Percentiles rank a stretch among this genome's conserved stretches.
phyloP scores from a whole-genome alignment of 163 green algal genomes.

The Chlamydomonas reinhardtii region DNA sequence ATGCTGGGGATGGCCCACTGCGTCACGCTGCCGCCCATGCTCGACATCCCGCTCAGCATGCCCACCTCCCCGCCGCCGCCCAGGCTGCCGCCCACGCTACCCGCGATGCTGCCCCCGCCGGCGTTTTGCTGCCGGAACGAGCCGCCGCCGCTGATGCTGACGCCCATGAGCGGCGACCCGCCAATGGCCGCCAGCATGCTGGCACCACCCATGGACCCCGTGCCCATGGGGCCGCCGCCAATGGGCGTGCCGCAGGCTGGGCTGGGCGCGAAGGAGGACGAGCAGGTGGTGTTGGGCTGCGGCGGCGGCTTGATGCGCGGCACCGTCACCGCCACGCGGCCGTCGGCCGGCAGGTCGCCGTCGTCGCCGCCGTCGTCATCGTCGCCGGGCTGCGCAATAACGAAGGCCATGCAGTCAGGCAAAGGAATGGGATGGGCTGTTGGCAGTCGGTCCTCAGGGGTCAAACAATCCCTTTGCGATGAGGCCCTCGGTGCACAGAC shows the following conservation, averaged over 20 bases:
- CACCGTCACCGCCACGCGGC: slow-evolving; percentile 13
- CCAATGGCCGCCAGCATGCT: not conserved
- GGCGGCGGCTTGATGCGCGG: slow-evolving; percentile 24
- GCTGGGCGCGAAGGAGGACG: not conserved
- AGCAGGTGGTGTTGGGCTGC: slow-evolving; percentile 17
- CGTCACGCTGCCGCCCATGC: not conserved
- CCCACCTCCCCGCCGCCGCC: not conserved
- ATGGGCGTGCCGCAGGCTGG: slow-evolving; percentile 37
- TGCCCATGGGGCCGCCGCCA: not conserved
- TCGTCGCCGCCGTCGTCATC: slow-evolving; percentile 26
- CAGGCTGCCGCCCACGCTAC: not conserved
- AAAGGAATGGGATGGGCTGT: too few species aligned
- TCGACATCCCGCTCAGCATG: too few species aligned
- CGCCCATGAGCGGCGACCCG: not conserved
- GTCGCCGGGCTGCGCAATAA: slow-evolving; percentile 12
- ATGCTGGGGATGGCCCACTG: slow-evolving; percentile 29
- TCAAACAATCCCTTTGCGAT: too few species aligned
- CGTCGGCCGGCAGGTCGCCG: slow-evolving; percentile 1
- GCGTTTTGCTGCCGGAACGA: too few species aligned
- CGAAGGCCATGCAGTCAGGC: too few species aligned
- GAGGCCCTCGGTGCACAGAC: too few species aligned
- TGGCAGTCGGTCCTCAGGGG: too few species aligned
- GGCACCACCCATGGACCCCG: not conserved
- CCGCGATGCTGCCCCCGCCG: too few species aligned
- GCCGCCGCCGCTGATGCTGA: not conserved